Conservation (phyloP, 306 rosid species). For the Medicago truncatula region MtrunA17r5.0-ANR NC_053048.1:31131001-31131500, state of each 20-base stretch:
- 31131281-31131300: slow-evolving; percentile 44
- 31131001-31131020: background rate
- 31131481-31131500: slow-evolving; percentile 43
- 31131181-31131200: slow-evolving; percentile 35
- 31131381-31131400: slow-evolving; percentile 54
- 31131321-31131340: slow-evolving; percentile 50
- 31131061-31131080: slow-evolving; percentile 31
- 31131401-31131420: slow-evolving; percentile 41
- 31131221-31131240: slow-evolving; percentile 53
- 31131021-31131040: slow-evolving; percentile 32
- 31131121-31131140: slow-evolving; percentile 37
- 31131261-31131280: slow-evolving; percentile 39
- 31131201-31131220: slow-evolving; percentile 39
- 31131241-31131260: slow-evolving; percentile 45
- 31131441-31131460: slow-evolving; percentile 50
- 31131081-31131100: slow-evolving; percentile 61
- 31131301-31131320: slow-evolving; percentile 46
- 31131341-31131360: slow-evolving; percentile 14
- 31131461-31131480: slow-evolving; percentile 38
- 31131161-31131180: slow-evolving; percentile 21
- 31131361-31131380: slow-evolving; percentile 57
- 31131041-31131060: slow-evolving; percentile 33
- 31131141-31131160: slow-evolving; percentile 23
- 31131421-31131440: slow-evolving; percentile 46
- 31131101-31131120: slow-evolving; percentile 64